These are phyloP conservation scores for Fusarium abutilonis DNA, from an alignment of 2,329 filamentous ascomycete species.

Conservation along the genomic window DNA sequence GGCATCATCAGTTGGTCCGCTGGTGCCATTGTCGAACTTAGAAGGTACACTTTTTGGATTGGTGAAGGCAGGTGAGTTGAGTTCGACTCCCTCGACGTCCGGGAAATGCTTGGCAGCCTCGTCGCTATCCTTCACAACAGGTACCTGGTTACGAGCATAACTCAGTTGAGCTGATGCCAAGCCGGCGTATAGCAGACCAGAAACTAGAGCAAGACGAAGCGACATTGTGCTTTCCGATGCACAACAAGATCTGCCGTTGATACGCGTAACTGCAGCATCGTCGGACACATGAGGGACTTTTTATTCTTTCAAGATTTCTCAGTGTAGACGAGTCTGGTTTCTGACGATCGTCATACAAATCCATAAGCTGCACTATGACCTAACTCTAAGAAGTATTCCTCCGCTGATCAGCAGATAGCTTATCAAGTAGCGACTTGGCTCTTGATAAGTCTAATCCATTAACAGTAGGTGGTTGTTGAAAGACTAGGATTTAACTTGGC, in stretches of 20 bases:
- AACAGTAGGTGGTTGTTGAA: constrained; percentile 27
- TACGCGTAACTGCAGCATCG: too few species aligned
- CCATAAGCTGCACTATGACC: background rate
- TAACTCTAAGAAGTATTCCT: background rate
- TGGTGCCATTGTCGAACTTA: constrained; percentile 44
- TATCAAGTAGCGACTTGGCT: constrained; percentile 16
- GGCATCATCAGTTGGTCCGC: constrained; percentile 42
- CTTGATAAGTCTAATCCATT: constrained; percentile 30
- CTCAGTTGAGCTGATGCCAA: constrained; percentile 31
- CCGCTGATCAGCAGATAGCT: constrained; percentile 26
- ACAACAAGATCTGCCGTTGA: background rate
- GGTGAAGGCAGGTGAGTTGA: constrained; percentile 44
- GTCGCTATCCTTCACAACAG: constrained; percentile 36
- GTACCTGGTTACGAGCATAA: constrained; percentile 45
- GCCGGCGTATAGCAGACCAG: constrained; percentile 32
- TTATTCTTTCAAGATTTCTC: constrained; percentile 13
- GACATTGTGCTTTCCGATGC: constrained; percentile 11
- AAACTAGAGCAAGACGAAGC: constrained; percentile 1
- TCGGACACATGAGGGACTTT: background rate
- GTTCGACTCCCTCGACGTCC: constrained; percentile 32
- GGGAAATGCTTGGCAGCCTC: constrained; percentile 41
- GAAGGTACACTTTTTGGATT: constrained; percentile 36
- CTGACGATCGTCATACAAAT: background rate
- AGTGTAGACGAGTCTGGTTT: background rate
- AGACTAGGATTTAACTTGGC: background rate